Base-by-base conservation (phyloP, 805 yeast species). In the Starmera dryadoides region DNA sequence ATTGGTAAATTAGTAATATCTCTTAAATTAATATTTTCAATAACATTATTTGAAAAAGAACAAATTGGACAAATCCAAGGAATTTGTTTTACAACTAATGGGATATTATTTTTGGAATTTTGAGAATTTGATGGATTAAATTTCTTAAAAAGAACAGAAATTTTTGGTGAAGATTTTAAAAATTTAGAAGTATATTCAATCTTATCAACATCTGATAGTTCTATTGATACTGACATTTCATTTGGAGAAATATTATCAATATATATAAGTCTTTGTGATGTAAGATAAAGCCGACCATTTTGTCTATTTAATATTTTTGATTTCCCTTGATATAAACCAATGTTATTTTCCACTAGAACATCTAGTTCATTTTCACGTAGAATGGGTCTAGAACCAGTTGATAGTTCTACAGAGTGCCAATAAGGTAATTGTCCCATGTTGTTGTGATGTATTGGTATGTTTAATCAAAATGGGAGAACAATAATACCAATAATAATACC, bases 51-150 rank as follows among this genome's bases (percentile, higher is more conserved):
- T 20, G 79, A 67, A 54, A 68, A 84, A n/a, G 77, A 76, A 59
- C 98, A 91, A 3, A 93, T 89, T n/a, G 83, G 81, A 57, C 98
- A 91, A 1, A 73, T 71, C 98, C 98, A 91, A 23, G 40, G 44
- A 2, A 44, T 46, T 21, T 21, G 23, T 21, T 21, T 21, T 6
- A 21, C 23, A 6, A 21, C 18, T 4, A 6, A 34, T 12, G 23
- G 34, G 7, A 16, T 18, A 34, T 42, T 31, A 36, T 34, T 11
- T 32, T 20, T 8, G 18, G 30, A 8, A 34, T 22, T 15, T 33
- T 39, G 28, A 19, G 33, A 23, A 30, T 16, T 35, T 36, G 37
- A 38, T 35, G 36, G 35, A 30, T 45, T 41, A 3, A 45, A 36
- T 18, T 47, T 40, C 33, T 53, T 62, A 39, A 71, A 53, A 42